Percentiles rank a stretch among this genome's conserved stretches.
These are phyloP conservation scores for Candolleomyces aberdarensis DNA, from an alignment of 768 basidiomycete genomes.

Conservation along the genomic window DNA sequence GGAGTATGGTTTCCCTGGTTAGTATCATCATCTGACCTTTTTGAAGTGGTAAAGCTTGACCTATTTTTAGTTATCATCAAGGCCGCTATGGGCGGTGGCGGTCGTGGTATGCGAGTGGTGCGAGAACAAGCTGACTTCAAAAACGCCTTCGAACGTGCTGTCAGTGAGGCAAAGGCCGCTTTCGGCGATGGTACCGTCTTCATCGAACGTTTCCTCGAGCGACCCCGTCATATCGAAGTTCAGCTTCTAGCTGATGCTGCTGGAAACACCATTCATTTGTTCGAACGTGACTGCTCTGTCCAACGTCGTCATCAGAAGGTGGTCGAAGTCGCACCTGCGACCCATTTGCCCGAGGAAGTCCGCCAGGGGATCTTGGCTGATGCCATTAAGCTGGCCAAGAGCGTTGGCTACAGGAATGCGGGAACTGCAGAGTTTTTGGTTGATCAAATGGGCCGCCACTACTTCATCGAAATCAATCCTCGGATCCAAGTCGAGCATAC, in stretches of 20 bases:
- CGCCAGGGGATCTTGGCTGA: slow-evolving; percentile 85
- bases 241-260: slow-evolving; percentile 88
- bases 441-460: slow-evolving; percentile 93
- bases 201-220: slow-evolving; percentile 96
- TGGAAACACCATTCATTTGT: slow-evolving; percentile 96
- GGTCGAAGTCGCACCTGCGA: slow-evolving; percentile 97
- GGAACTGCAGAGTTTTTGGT: slow-evolving; percentile 99
- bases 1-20: slow-evolving; percentile 93
- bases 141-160: slow-evolving; percentile 85
- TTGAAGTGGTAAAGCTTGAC: neutral
- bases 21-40: slow-evolving; percentile 10
- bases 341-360: slow-evolving; percentile 87
- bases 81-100: slow-evolving; percentile 98
- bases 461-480: slow-evolving; percentile 99
- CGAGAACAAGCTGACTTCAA: slow-evolving; percentile 91
- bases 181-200: slow-evolving; percentile 99
- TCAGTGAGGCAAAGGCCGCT: slow-evolving; percentile 91
- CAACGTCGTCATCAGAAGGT: slow-evolving; percentile 98
- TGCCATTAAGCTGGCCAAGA: slow-evolving; percentile 92
- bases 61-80: slow-evolving; percentile 85
- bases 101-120: slow-evolving; percentile 99
- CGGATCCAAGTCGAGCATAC: slow-evolving; percentile 99
- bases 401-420: slow-evolving; percentile 93
- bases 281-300: slow-evolving; percentile 99
- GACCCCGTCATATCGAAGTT: slow-evolving; percentile 96